A percentile compares a stretch with the other conserved stretches of the same genome.
These are phyloP conservation scores for Cardamine occulta DNA, from an alignment of 345 rosid species.

Conservation along the genomic window DNA sequence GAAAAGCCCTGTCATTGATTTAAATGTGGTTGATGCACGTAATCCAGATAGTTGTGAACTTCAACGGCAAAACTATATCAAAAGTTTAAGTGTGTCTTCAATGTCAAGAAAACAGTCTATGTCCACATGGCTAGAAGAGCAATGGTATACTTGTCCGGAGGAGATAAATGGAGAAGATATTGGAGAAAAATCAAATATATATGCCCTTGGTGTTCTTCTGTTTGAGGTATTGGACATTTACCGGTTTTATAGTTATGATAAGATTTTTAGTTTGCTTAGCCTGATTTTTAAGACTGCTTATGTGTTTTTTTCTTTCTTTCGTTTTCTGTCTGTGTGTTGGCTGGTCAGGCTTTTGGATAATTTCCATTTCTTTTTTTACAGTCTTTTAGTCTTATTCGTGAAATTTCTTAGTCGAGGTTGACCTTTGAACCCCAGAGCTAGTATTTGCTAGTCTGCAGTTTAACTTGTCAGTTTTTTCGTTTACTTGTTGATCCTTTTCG, in stretches of 20 bases:
- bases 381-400: background rate
- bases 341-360: slow-evolving; percentile 9
- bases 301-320: slow-evolving; percentile 21
- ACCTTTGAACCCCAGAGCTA: slow-evolving; percentile 18
- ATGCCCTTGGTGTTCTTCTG: slow-evolving; percentile 75
- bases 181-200: slow-evolving; percentile 63
- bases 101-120: slow-evolving; percentile 38
- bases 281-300: background rate
- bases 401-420: slow-evolving; percentile 11
- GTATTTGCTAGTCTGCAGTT: background rate
- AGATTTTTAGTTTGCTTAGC: background rate
- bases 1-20: slow-evolving; percentile 39
- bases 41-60: slow-evolving; percentile 43
- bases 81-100: slow-evolving; percentile 33
- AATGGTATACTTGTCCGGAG: slow-evolving; percentile 73
- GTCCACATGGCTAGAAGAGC: slow-evolving; percentile 57
- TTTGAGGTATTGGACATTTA: slow-evolving; percentile 62
- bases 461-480: slow-evolving; percentile 1
- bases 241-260: background rate
- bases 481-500: slow-evolving; percentile 10
- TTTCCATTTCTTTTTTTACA: background rate
- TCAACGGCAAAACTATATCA: slow-evolving; percentile 41
- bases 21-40: slow-evolving; percentile 35
- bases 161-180: slow-evolving; percentile 50
- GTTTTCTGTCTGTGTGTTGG: slow-evolving; percentile 16